Conservation (phyloP, 106 monocot species). For the Phalaenopsis aphrodite region DNA sequence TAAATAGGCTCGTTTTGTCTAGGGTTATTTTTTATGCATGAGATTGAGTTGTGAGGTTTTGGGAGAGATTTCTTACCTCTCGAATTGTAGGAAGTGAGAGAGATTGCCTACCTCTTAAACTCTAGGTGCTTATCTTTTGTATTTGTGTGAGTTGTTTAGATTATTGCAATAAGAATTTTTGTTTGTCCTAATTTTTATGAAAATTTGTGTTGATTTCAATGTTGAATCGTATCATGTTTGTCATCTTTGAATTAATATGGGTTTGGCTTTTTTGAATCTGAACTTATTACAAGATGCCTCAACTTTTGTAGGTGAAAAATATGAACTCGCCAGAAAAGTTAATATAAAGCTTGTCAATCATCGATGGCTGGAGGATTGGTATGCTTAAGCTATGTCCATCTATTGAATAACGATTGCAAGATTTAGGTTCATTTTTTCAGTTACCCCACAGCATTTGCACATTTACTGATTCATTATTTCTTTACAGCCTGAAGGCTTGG, state of each 20-base stretch:
- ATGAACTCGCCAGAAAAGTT: conserved; percentile 82
- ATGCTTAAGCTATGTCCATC: background rate
- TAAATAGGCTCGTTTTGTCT: too few species aligned
- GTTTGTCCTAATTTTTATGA: too few species aligned
- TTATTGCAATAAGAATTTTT: too few species aligned
- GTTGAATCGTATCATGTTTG: background rate
- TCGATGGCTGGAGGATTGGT: conserved; percentile 95
- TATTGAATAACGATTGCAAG: background rate
- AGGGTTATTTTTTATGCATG: too few species aligned
- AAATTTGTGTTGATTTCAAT: too few species aligned
- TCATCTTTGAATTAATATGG: background rate
- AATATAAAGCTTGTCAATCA: conserved; percentile 98
- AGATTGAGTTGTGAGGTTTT: too few species aligned
- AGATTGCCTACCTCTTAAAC: too few species aligned
- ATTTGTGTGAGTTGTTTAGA: too few species aligned
- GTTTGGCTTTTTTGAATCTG: background rate
- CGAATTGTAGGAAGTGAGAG: too few species aligned
- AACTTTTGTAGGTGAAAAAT: conserved; percentile 72
- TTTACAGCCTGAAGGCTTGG: conserved; percentile 75
- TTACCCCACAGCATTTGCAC: background rate
- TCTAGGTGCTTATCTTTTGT: too few species aligned
- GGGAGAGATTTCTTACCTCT: too few species aligned
- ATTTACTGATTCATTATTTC: conserved; percentile 9
- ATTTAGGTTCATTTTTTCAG: background rate
- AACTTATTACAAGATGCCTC: background rate